Conservation (phyloP, 2,329 filamentous ascomycete species). For the Akanthomyces muscarius region DNA sequence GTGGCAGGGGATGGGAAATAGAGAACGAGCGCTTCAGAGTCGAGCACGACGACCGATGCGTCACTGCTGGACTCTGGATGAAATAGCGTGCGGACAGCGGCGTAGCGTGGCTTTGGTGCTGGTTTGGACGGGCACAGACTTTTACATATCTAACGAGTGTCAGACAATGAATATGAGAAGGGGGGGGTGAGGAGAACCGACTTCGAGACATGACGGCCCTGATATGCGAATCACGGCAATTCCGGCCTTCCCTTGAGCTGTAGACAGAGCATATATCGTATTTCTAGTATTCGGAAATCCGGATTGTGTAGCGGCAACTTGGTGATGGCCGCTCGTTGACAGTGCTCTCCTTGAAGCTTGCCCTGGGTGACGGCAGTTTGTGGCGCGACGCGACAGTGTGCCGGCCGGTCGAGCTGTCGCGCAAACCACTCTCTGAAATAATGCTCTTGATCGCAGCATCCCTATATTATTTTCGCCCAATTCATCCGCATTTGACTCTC, state of each 20-base stretch:
- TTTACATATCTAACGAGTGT: constrained; percentile 42
- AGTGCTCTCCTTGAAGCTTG: neutral
- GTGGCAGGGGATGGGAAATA: constrained; percentile 79
- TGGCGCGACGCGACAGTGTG: neutral
- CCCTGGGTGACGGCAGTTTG: neutral
- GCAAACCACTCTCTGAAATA: neutral
- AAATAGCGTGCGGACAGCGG: constrained; percentile 70
- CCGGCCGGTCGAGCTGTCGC: neutral
- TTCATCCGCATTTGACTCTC: too few species aligned
- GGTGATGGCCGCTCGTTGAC: neutral
- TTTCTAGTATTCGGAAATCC: constrained; percentile 32
- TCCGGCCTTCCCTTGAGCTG: constrained; percentile 77
- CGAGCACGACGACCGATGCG: constrained; percentile 48
- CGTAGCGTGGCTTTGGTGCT: constrained; percentile 50
- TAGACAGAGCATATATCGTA: constrained; percentile 92
- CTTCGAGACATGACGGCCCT: constrained; percentile 67
- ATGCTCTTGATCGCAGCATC: neutral
- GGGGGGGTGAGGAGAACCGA: constrained; percentile 31
- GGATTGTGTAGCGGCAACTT: neutral
- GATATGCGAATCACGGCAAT: constrained; percentile 90
- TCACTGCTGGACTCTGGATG: constrained; percentile 36
- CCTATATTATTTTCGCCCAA: too few species aligned
- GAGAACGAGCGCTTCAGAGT: constrained; percentile 75
- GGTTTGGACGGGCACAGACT: constrained; percentile 46
- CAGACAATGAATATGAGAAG: neutral